phyloP scores from a whole-genome alignment of 805 yeast genomes.

The Ogataea pini region DNA sequence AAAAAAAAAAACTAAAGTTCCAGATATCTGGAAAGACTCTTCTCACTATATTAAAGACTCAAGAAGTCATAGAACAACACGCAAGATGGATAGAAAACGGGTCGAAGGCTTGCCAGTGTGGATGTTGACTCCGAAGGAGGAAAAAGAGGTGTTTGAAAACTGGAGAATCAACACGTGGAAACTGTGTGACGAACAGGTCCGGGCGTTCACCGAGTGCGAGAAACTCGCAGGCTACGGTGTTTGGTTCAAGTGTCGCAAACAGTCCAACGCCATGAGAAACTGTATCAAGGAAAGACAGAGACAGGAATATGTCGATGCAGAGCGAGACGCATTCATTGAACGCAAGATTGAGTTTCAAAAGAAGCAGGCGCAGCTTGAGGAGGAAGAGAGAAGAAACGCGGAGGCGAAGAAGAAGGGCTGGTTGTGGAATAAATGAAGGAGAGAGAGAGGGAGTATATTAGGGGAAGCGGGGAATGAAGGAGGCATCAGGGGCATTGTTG shows the following conservation, averaged over 20 bases:
- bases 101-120: slow-evolving; percentile 60
- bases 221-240: slow-evolving; percentile 62
- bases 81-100: slow-evolving; percentile 30
- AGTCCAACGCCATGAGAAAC: slow-evolving; percentile 56
- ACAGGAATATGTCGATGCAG: slow-evolving; percentile 65
- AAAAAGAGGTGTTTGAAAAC: slow-evolving; percentile 66
- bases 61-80: too few species aligned
- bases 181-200: slow-evolving; percentile 67
- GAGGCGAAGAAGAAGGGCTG: slow-evolving; percentile 11
- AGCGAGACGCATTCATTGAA: slow-evolving; percentile 62
- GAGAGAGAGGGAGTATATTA: neutral
- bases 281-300: slow-evolving; percentile 66
- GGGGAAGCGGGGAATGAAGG: neutral
- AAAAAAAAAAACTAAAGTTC: neutral
- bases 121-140: slow-evolving; percentile 77
- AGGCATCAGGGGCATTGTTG: neutral
- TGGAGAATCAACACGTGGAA: slow-evolving; percentile 69
- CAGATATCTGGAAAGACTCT: neutral
- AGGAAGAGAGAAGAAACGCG: slow-evolving; percentile 9
- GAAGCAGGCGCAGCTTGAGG: slow-evolving; percentile 20
- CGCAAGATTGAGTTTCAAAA: slow-evolving; percentile 50
- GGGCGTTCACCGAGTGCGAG: slow-evolving; percentile 67
- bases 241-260: slow-evolving; percentile 63
- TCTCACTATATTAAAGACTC: too few species aligned
- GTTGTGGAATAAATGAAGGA: slow-evolving; percentile 8